phyloP scores from a whole-genome alignment of 1,284 basidiomycete species.

The Chondrostereum purpureum region DNA sequence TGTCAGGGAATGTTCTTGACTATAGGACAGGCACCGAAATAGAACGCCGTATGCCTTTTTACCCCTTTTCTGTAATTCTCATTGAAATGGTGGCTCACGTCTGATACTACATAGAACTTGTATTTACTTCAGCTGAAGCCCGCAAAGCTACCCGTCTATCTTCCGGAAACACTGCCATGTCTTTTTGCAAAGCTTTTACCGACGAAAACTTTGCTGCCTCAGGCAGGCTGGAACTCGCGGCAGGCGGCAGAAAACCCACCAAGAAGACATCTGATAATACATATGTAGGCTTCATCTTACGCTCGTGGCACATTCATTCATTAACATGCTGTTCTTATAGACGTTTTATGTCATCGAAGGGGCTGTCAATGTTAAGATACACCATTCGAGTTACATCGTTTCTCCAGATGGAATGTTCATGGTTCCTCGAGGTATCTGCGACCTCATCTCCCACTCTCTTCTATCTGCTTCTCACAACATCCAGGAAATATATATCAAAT shows the following conservation, averaged over 20 bases:
- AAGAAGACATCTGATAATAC: conserved; percentile 15
- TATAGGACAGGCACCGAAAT: conserved; percentile 9
- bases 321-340: conserved; percentile 3
- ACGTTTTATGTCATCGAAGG: conserved; percentile 16
- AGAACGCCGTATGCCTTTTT: conserved; percentile 8
- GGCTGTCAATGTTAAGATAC: conserved; percentile 14
- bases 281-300: conserved; percentile 11
- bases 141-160: conserved; percentile 4
- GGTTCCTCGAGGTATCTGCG: conserved; percentile 13
- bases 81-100: not conserved
- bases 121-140: conserved; percentile 10
- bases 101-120: conserved; percentile 5
- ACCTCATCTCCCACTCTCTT: not conserved
- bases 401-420: conserved; percentile 13
- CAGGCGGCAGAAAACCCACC: conserved; percentile 8
- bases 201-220: conserved; percentile 14
- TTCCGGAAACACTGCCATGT: conserved; percentile 7
- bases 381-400: conserved; percentile 11
- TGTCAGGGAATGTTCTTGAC: conserved; percentile 10
- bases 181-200: conserved; percentile 12
- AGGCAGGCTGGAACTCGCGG: conserved; percentile 10
- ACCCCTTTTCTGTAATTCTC: not conserved
- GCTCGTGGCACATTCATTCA: not conserved
- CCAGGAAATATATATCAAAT: conserved; percentile 15
- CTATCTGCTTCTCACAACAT: not conserved